A percentile compares a stretch with the other conserved stretches of the same genome.
Evolutionary conservation across 768 basidiomycete species (phyloP).

Genomic region (Mycena maculata): DNA sequence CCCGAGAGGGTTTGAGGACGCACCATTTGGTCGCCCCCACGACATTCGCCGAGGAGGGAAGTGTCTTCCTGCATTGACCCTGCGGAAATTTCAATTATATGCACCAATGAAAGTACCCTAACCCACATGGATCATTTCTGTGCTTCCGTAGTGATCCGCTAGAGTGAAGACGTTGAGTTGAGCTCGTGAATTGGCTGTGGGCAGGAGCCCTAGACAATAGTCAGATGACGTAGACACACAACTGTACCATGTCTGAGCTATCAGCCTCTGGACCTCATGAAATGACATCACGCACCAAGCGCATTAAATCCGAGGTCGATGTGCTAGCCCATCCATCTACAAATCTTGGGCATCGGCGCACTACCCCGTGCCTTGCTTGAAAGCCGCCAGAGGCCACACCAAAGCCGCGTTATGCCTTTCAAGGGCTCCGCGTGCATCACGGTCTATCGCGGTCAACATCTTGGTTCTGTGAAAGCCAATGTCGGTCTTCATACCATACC

Average conservation of each 20-base stretch:
- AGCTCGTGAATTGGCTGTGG: background rate
- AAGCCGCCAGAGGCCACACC: slow-evolving; percentile 29
- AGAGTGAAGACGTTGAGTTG: slow-evolving; percentile 22
- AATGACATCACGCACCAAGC: slow-evolving; percentile 58
- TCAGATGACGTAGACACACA: slow-evolving; percentile 3
- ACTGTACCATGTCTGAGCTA: slow-evolving; percentile 66
- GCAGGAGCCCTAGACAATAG: slow-evolving; percentile 44
- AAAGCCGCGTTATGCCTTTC: slow-evolving; percentile 13
- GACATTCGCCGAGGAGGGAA: slow-evolving; percentile 54
- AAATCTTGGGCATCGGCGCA: slow-evolving; percentile 23
- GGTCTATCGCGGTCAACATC: slow-evolving; percentile 10
- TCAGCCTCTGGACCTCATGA: background rate
- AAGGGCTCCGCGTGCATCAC: slow-evolving; percentile 22
- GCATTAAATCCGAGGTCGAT: slow-evolving; percentile 64
- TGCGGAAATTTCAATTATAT: slow-evolving; percentile 41
- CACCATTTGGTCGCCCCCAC: slow-evolving; percentile 91
- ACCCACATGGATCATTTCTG: slow-evolving; percentile 85
- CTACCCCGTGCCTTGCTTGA: slow-evolving; percentile 28
- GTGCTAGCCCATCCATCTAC: slow-evolving; percentile 20
- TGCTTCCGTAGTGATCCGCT: slow-evolving; percentile 91
- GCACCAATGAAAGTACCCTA: slow-evolving; percentile 24
- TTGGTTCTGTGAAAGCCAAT: background rate
- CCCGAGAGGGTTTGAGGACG: slow-evolving; percentile 72
- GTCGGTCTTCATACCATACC: too few relatives aligned
- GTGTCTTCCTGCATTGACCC: slow-evolving; percentile 74